Percentiles rank a stretch among this genome's conserved stretches.
Conservation (phyloP, 2,329 filamentous ascomycete species). For the Fusarium abutilonis region DNA sequence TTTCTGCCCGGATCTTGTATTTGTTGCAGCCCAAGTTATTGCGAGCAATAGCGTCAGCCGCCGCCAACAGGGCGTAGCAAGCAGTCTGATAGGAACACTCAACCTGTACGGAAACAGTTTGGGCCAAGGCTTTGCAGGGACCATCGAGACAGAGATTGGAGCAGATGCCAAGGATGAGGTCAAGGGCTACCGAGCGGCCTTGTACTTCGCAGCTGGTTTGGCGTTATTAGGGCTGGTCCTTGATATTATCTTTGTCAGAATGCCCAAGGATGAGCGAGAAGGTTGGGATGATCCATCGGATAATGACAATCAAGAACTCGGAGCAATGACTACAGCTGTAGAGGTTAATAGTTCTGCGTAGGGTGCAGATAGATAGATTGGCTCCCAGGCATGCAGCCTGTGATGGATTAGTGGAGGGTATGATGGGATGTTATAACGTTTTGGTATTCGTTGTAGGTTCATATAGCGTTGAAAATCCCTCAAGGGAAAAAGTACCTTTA, state of each 20-base stretch:
- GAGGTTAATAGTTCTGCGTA: slow-evolving; percentile 2
- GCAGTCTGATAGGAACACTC: slow-evolving; percentile 57
- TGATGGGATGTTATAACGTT: too few species aligned
- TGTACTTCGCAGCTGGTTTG: slow-evolving; percentile 20
- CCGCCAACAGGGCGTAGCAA: slow-evolving; percentile 62
- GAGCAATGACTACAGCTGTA: slow-evolving; percentile 11
- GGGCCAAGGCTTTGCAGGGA: slow-evolving; percentile 49
- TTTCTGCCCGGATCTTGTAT: slow-evolving; percentile 60
- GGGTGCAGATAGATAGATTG: not conserved
- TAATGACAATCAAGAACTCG: not conserved
- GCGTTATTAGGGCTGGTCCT: slow-evolving; percentile 9
- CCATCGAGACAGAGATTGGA: slow-evolving; percentile 47
- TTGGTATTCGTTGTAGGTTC: too few species aligned
- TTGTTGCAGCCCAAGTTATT: slow-evolving; percentile 62
- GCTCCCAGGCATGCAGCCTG: too few species aligned
- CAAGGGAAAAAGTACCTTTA: too few species aligned
- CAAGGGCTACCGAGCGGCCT: slow-evolving; percentile 6
- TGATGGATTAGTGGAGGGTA: too few species aligned
- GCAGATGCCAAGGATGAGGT: not conserved
- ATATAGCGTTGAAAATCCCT: too few species aligned
- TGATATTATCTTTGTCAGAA: slow-evolving; percentile 14
- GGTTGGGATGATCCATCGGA: slow-evolving; percentile 17
- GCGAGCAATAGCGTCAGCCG: slow-evolving; percentile 61
- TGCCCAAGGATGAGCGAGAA: slow-evolving; percentile 23
- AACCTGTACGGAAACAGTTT: slow-evolving; percentile 49